Base-by-base conservation (phyloP, 495 filamentous ascomycete genomes). In the Penicillium odoratum region DNA sequence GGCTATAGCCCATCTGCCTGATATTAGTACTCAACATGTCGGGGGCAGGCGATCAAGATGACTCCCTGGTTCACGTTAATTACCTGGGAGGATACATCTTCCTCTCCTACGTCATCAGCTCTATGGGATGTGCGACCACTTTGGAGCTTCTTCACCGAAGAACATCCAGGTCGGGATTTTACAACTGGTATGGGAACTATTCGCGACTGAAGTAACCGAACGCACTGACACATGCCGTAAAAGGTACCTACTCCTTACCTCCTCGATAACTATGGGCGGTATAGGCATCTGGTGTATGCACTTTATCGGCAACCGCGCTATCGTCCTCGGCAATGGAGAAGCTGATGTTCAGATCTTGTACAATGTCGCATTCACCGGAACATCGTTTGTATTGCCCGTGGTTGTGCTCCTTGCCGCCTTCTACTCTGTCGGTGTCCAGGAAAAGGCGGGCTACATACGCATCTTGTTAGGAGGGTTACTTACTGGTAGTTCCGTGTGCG, bases 221-320 rank as follows among this genome's bases (percentile, higher is more conserved):
- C 25, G 8, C 26, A 28, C 48, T 13, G 33, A 18, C n/a, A 31
- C 60, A 34, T 54, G 31, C 9, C n/a, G 38, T 15, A 9, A 54
- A 7, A 93, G 89, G 81, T 82, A 88, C 60, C 82, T 93, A 5
- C 79, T 95, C 1, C 65, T 85, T 3, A 85, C 81, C 30, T 86
- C 89, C 16, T 84, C 91, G 3, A 74, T 91, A 7, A 80, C 86
- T 7, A 91, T 96, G 87, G 92, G 91, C 1, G 88, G 88, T 0
- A 82, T 94, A 33, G 84, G 88, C n/a, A 92, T 93, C 56, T 90
- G 86, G 86, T 86, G 81, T 58, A 90, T 90, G 87, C 92, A 95
- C 66, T 96, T 86, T 63, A 87, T 96, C 58, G 91, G 90, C 29
- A 94, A 95, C 60, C 81, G 88, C 18, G 91, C 92, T 5, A 88